Evolutionary conservation across 768 basidiomycete species (phyloP).

Genomic region (Xerocomellus dryophilus): DNA sequence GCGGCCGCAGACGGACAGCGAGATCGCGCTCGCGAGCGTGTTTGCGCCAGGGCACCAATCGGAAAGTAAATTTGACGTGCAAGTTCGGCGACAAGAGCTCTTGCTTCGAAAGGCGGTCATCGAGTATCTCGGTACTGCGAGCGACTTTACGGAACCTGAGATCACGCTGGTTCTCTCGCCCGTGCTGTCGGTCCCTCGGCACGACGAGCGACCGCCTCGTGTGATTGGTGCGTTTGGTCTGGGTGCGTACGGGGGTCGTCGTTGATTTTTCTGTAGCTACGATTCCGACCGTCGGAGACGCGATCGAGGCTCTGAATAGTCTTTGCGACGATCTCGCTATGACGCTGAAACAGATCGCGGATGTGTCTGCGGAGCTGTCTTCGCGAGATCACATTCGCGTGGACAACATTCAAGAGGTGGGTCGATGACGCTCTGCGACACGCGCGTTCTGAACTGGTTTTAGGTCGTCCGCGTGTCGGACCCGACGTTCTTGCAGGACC

Average conservation of each 20-base stretch:
- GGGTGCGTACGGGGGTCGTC: neutral
- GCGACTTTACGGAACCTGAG: slow-evolving; percentile 77
- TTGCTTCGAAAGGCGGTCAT: slow-evolving; percentile 60
- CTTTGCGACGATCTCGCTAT: slow-evolving; percentile 60
- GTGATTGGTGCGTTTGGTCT: slow-evolving; percentile 49
- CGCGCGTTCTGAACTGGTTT: neutral
- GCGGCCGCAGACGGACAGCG: slow-evolving; percentile 62
- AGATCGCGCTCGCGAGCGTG: slow-evolving; percentile 52
- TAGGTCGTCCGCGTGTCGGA: slow-evolving; percentile 55
- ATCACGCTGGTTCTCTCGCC: slow-evolving; percentile 72
- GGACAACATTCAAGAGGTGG: slow-evolving; percentile 71
- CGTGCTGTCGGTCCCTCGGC: slow-evolving; percentile 52
- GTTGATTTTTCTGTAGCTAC: slow-evolving; percentile 57
- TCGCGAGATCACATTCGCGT: slow-evolving; percentile 68
- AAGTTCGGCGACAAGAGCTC: slow-evolving; percentile 52
- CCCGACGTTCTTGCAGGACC: slow-evolving; percentile 54
- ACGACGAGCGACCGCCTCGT: slow-evolving; percentile 55
- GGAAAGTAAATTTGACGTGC: slow-evolving; percentile 57
- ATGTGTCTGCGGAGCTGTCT: slow-evolving; percentile 66
- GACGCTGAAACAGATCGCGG: slow-evolving; percentile 62
- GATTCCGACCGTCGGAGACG: slow-evolving; percentile 73
- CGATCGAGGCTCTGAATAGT: slow-evolving; percentile 61
- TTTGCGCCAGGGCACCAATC: slow-evolving; percentile 54
- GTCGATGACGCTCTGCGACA: slow-evolving; percentile 8
- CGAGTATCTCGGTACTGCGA: slow-evolving; percentile 66